Conservation (phyloP, 139 green algal genomes). For the Coelastrella sp. region DNA sequence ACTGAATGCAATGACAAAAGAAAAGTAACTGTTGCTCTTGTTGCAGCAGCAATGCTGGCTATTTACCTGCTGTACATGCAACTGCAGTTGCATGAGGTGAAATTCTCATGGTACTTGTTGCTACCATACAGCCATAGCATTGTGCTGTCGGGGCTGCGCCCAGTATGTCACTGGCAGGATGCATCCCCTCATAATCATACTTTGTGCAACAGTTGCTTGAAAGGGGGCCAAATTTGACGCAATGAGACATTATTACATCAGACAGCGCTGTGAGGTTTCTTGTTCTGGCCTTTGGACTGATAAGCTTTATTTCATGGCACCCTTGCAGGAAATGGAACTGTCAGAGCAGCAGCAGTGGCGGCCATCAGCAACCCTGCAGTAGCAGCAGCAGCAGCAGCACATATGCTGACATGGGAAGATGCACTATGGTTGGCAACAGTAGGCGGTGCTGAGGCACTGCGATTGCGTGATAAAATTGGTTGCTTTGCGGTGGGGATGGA, state of each 20-base stretch:
- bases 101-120: no score
- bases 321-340: neutral
- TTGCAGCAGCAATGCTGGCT: no score
- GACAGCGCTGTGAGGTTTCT: neutral
- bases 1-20: no score
- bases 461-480: slow-evolving; percentile 61
- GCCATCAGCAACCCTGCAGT: slow-evolving; percentile 29
- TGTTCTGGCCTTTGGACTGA: neutral
- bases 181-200: no score
- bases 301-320: neutral
- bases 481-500: slow-evolving; percentile 72
- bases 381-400: slow-evolving; percentile 3
- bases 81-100: no score
- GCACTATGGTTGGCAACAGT: slow-evolving; percentile 77
- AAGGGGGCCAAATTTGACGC: neutral
- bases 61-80: no score
- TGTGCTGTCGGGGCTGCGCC: no score
- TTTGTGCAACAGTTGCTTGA: no score
- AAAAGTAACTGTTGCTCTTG: no score
- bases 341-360: neutral
- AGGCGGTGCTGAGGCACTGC: slow-evolving; percentile 70
- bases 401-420: slow-evolving; percentile 53
- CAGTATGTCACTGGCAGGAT: no score
- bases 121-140: no score
- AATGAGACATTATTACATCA: neutral